Conservation (phyloP, 2,329 filamentous ascomycete species). For the Septoria linicola region DNA sequence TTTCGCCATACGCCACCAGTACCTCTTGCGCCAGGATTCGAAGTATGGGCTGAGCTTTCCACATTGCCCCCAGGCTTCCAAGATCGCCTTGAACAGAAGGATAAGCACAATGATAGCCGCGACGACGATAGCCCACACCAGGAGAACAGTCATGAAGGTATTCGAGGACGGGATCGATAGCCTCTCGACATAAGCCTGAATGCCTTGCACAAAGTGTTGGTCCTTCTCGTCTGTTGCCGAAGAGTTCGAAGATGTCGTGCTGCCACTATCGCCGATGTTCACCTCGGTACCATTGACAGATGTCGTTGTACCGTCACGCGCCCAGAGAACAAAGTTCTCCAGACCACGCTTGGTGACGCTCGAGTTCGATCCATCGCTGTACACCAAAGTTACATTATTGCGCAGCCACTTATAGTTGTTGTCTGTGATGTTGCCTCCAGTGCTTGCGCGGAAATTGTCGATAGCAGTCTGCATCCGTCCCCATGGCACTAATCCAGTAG, state of each 20-base stretch:
- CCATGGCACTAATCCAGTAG: constrained; percentile 81
- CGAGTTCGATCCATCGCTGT: constrained; percentile 55
- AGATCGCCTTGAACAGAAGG: constrained; percentile 82
- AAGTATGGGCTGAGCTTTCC: constrained; percentile 79
- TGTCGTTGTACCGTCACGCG: constrained; percentile 37
- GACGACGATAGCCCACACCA: constrained; percentile 84
- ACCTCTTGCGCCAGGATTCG: constrained; percentile 85
- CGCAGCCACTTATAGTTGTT: constrained; percentile 72
- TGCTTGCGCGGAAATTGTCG: constrained; percentile 74
- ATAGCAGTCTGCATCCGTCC: constrained; percentile 75
- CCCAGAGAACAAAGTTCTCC: constrained; percentile 28
- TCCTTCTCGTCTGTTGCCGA: constrained; percentile 43
- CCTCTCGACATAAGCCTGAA: constrained; percentile 80
- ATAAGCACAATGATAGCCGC: constrained; percentile 82
- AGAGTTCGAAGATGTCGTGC: constrained; percentile 31
- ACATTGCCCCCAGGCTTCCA: constrained; percentile 89
- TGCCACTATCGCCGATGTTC: constrained; percentile 29
- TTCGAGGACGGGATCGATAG: constrained; percentile 83
- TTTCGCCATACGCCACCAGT: constrained; percentile 89
- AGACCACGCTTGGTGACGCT: constrained; percentile 39
- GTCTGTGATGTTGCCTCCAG: constrained; percentile 83
- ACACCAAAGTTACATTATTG: constrained; percentile 77
- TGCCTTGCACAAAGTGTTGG: constrained; percentile 64
- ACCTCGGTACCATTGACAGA: constrained; percentile 45
- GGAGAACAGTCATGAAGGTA: constrained; percentile 91